These are phyloP conservation scores for Mortierella sp. DNA, from an alignment of 371 early-diverging fungal genomes.

Conservation along the genomic window DNA sequence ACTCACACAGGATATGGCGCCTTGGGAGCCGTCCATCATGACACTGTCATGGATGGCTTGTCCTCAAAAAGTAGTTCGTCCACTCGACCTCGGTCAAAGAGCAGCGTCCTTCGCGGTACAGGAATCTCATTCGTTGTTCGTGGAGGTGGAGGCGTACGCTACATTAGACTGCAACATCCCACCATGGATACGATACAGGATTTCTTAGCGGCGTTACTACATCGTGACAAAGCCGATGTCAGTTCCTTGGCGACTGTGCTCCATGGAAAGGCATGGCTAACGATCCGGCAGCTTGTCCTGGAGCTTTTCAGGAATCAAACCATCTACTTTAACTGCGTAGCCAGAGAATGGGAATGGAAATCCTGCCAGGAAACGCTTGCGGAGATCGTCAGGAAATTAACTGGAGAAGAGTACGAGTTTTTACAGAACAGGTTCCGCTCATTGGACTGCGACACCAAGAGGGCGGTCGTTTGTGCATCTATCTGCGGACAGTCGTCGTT, in stretches of 20 bases:
- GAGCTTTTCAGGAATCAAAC: slow-evolving; percentile 34
- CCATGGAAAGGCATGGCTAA: slow-evolving; percentile 38
- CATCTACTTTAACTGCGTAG: slow-evolving; percentile 28
- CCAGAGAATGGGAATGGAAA: slow-evolving; percentile 43
- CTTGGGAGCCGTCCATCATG: slow-evolving; percentile 24
- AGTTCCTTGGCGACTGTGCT: slow-evolving; percentile 34
- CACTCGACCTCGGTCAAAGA: slow-evolving; percentile 4
- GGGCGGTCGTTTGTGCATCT: slow-evolving; percentile 40
- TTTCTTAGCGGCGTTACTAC: slow-evolving; percentile 31
- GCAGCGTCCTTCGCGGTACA: slow-evolving; percentile 14
- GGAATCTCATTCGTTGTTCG: slow-evolving; percentile 35
- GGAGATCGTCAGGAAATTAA: slow-evolving; percentile 26
- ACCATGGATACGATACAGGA: slow-evolving; percentile 30
- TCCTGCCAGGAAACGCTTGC: slow-evolving; percentile 23
- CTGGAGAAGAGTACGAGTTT: slow-evolving; percentile 48
- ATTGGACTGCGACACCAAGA: slow-evolving; percentile 38
- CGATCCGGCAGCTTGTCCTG: slow-evolving; percentile 43
- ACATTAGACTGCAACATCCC: slow-evolving; percentile 39
- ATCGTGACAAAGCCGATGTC: slow-evolving; percentile 23
- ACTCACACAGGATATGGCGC: slow-evolving; percentile 19
- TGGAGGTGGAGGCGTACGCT: slow-evolving; percentile 48
- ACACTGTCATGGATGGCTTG: slow-evolving; percentile 9
- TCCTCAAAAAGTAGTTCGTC: slow-evolving; percentile 6
- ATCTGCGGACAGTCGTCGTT: slow-evolving; percentile 39
- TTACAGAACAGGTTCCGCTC: slow-evolving; percentile 25